Percentiles rank a stretch among this genome's conserved stretches.
Conservation (phyloP, 2,329 filamentous ascomycete genomes). For the Ophiostoma quercus region DNA sequence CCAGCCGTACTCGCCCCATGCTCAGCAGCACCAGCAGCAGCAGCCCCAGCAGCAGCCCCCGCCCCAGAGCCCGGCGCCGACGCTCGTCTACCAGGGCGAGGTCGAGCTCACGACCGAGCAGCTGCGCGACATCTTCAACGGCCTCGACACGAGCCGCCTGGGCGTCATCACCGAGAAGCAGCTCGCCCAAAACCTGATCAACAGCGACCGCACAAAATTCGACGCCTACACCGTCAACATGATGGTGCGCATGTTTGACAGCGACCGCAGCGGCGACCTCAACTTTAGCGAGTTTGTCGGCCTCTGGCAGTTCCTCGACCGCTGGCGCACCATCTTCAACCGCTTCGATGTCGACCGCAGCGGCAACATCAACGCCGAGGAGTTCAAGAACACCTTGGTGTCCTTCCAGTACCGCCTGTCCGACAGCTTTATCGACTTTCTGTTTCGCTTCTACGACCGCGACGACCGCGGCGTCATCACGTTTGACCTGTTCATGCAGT, state of each 20-base stretch:
- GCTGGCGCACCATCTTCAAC: slow-evolving; percentile 92
- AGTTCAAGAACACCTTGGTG: slow-evolving; percentile 85
- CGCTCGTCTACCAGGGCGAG: slow-evolving; percentile 32
- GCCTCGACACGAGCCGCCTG: slow-evolving; percentile 74
- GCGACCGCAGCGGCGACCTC: slow-evolving; percentile 80
- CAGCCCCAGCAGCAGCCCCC: not conserved
- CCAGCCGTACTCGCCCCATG: not conserved
- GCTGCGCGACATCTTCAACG: slow-evolving; percentile 78
- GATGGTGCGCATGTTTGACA: slow-evolving; percentile 99
- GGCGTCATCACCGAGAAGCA: slow-evolving; percentile 82
- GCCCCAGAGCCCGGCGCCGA: slow-evolving; percentile 15
- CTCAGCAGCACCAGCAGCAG: not conserved
- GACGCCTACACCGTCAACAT: slow-evolving; percentile 91
- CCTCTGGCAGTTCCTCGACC: slow-evolving; percentile 90
- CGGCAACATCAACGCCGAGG: slow-evolving; percentile 77
- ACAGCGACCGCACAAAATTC: slow-evolving; percentile 91
- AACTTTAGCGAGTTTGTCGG: slow-evolving; percentile 95
- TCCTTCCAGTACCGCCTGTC: slow-evolving; percentile 91
- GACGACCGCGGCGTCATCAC: slow-evolving; percentile 65
- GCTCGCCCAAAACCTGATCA: slow-evolving; percentile 84
- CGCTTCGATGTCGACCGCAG: slow-evolving; percentile 84
- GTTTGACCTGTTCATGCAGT: slow-evolving; percentile 97
- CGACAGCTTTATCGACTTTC: slow-evolving; percentile 71
- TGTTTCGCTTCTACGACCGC: slow-evolving; percentile 89
- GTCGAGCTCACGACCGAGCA: slow-evolving; percentile 54